phyloP scores from a whole-genome alignment of 345 rosid genomes.

The Boechera divaricarpa region DNA sequence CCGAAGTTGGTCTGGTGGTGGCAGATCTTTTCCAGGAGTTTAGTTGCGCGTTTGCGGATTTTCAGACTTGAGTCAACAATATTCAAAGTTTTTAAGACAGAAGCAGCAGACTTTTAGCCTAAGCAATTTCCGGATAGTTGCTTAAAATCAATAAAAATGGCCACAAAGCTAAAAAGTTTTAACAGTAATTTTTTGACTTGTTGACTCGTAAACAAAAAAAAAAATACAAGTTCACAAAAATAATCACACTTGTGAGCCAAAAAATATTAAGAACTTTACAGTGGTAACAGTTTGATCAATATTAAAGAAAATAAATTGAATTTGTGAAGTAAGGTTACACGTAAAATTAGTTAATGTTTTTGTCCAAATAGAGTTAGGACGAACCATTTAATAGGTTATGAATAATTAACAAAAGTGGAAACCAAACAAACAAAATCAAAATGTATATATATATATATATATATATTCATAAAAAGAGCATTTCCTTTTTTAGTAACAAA shows the following conservation, averaged over 20 bases:
- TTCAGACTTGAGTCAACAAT: slow-evolving; percentile 46
- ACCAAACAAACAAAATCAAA: slow-evolving; percentile 11
- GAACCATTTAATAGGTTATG: neutral
- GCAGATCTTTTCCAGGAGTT: slow-evolving; percentile 35
- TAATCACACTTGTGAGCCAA: neutral
- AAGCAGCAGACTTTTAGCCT: slow-evolving; percentile 40
- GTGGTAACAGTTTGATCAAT: neutral
- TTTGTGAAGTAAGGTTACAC: neutral
- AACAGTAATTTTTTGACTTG: neutral
- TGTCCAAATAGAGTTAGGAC: neutral
- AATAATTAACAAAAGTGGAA: slow-evolving; percentile 12
- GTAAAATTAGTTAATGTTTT: neutral
- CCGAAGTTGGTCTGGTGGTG: slow-evolving; percentile 20
- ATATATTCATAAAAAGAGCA: slow-evolving; percentile 28
- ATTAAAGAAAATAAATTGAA: neutral
- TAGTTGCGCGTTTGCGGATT: slow-evolving; percentile 23
- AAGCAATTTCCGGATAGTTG: slow-evolving; percentile 40
- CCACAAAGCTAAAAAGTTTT: neutral
- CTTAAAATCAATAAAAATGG: slow-evolving; percentile 34
- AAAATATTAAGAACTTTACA: neutral
- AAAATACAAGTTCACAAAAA: slow-evolving; percentile 24
- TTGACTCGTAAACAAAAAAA: neutral
- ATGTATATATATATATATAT: neutral
- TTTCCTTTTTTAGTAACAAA: slow-evolving; percentile 27
- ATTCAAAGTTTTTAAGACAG: slow-evolving; percentile 41